A percentile compares a stretch with the other conserved stretches of the same genome.
phyloP scores from a whole-genome alignment of 495 filamentous ascomycete species.

The Astrothelium macrocarpum region DNA sequence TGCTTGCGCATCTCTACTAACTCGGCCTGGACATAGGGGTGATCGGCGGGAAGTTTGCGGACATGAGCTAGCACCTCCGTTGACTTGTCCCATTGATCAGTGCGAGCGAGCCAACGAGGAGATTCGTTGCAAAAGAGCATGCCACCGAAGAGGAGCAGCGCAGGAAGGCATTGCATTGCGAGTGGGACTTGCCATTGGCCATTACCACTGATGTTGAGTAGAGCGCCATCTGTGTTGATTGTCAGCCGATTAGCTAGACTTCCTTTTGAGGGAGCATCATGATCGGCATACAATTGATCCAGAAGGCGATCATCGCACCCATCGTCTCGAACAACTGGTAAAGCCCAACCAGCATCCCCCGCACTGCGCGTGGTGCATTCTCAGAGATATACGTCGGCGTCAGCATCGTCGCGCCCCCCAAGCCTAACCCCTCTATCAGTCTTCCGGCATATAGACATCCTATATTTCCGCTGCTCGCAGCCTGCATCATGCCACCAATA shows the following conservation, averaged over 20 bases:
- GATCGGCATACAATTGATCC: slow-evolving; percentile 41
- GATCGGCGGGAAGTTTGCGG: slow-evolving; percentile 12
- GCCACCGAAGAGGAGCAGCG: slow-evolving; percentile 11
- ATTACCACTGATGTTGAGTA: slow-evolving; percentile 5
- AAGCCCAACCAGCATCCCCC: slow-evolving; percentile 57
- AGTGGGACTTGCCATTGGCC: slow-evolving; percentile 13
- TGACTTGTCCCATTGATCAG: slow-evolving; percentile 12
- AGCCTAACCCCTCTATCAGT: slow-evolving; percentile 56
- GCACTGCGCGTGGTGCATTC: slow-evolving; percentile 62
- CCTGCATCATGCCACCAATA: slow-evolving; percentile 27
- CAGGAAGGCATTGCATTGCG: slow-evolving; percentile 16
- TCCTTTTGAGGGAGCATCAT: neutral
- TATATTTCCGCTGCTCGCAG: slow-evolving; percentile 25
- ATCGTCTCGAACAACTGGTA: slow-evolving; percentile 59
- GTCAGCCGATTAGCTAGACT: no score
- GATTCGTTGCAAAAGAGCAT: slow-evolving; percentile 17
- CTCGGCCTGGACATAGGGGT: slow-evolving; percentile 13
- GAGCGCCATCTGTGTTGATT: slow-evolving; percentile 5
- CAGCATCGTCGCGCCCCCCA: slow-evolving; percentile 46
- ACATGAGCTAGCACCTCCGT: slow-evolving; percentile 6
- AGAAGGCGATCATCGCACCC: slow-evolving; percentile 60
- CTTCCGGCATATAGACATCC: slow-evolving; percentile 32
- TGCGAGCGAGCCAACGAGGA: slow-evolving; percentile 11
- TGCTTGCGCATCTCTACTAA: slow-evolving; percentile 23
- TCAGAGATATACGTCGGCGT: slow-evolving; percentile 36